Conservation (phyloP, 2,329 filamentous ascomycete genomes). For the Knoxdaviesia capensis region DNA sequence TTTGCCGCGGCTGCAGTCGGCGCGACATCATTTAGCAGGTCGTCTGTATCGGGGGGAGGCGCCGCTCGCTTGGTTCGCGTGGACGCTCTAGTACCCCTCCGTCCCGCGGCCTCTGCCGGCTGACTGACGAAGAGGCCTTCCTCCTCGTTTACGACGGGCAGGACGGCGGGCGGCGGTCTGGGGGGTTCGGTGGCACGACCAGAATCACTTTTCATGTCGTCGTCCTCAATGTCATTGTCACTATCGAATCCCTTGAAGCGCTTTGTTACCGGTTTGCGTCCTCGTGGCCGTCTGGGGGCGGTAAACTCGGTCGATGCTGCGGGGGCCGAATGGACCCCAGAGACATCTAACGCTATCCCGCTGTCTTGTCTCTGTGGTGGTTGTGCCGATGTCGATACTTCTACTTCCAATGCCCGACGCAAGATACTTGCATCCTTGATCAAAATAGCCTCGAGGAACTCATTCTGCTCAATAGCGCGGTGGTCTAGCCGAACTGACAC, state of each 20-base stretch:
- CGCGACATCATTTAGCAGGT: slow-evolving; percentile 51
- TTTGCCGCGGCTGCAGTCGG: slow-evolving; percentile 64
- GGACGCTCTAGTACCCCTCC: slow-evolving; percentile 7
- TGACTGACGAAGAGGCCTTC: slow-evolving; percentile 34
- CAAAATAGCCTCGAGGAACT: slow-evolving; percentile 80
- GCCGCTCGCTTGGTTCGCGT: slow-evolving; percentile 17
- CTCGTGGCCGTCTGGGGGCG: slow-evolving; percentile 11
- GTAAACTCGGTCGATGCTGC: background rate
- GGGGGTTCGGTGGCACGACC: too few species aligned
- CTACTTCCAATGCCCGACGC: slow-evolving; percentile 43
- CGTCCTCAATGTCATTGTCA: slow-evolving; percentile 18
- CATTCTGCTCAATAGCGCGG: slow-evolving; percentile 68
- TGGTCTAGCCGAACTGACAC: slow-evolving; percentile 59
- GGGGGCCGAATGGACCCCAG: too few species aligned
- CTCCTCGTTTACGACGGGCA: slow-evolving; percentile 10
- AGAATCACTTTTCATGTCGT: slow-evolving; percentile 8
- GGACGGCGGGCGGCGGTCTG: too few species aligned
- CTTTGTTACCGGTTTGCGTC: slow-evolving; percentile 22
- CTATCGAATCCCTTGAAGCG: slow-evolving; percentile 57
- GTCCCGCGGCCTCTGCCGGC: slow-evolving; percentile 6
- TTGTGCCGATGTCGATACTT: too few species aligned
- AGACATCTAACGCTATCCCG: too few species aligned
- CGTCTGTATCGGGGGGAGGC: slow-evolving; percentile 22
- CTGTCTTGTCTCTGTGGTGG: too few species aligned
- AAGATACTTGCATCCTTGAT: slow-evolving; percentile 57